phyloP scores from a whole-genome alignment of 2,329 filamentous ascomycete genomes.

The Pseudodiploospora longispora region DNA sequence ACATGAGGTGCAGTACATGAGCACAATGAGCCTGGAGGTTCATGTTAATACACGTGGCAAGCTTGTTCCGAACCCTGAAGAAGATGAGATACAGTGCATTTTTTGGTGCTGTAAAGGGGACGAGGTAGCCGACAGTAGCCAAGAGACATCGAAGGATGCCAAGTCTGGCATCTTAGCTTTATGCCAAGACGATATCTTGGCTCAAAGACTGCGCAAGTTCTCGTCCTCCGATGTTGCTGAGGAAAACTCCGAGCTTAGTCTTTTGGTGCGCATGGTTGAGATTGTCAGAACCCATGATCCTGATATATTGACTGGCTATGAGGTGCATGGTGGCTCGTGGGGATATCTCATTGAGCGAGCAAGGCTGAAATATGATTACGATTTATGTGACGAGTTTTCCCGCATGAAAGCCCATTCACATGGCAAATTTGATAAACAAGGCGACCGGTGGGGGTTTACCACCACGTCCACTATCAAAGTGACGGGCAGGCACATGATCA shows the following conservation, averaged over 20 bases:
- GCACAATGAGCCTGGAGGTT: constrained; percentile 86
- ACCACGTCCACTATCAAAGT: constrained; percentile 86
- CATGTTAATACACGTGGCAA: constrained; percentile 81
- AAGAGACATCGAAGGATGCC: constrained; percentile 37
- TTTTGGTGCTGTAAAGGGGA: constrained; percentile 87
- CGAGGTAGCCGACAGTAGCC: constrained; percentile 43
- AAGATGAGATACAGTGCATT: constrained; percentile 80
- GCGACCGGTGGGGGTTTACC: constrained; percentile 87
- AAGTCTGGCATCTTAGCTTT: constrained; percentile 67
- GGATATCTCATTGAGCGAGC: constrained; percentile 92
- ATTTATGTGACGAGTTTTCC: constrained; percentile 85
- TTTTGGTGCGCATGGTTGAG: constrained; percentile 79
- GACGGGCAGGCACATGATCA: constrained; percentile 94
- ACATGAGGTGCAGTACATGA: constrained; percentile 90
- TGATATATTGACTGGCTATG: constrained; percentile 88
- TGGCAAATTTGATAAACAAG: constrained; percentile 76
- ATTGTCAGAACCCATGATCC: constrained; percentile 80
- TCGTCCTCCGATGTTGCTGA: constrained; percentile 58
- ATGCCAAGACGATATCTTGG: constrained; percentile 51
- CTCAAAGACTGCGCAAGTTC: constrained; percentile 54
- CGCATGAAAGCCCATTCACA: constrained; percentile 78
- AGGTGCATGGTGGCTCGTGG: constrained; percentile 91
- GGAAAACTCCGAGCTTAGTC: constrained; percentile 72
- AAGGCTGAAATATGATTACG: constrained; percentile 75
- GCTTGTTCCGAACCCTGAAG: constrained; percentile 78